Percentiles rank a stretch among this genome's conserved stretches.
Evolutionary conservation across 306 rosid genomes (phyloP).

Genomic region (Vachellia collinsii): DNA sequence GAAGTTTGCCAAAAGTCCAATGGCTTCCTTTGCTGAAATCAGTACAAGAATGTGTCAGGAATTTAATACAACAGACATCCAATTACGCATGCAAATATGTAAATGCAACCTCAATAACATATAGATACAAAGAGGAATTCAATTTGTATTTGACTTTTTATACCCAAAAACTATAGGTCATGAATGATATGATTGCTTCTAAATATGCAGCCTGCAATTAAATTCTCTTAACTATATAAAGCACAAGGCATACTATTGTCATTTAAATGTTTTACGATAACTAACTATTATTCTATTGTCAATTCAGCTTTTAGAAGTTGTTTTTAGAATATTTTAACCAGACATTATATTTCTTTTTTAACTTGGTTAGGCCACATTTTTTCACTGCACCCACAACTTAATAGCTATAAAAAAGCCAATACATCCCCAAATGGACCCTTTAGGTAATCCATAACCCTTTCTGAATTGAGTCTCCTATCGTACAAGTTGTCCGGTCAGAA

Average conservation of each 20-base stretch:
- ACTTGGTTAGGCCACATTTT: not conserved
- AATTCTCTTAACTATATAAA: not conserved
- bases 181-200: not conserved
- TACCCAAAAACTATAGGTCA: not conserved
- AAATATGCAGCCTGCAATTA: not conserved
- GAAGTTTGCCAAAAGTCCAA: constrained; percentile 78
- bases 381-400: not conserved
- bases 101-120: not conserved
- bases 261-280: too few relatives aligned
- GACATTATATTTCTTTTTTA: not conserved
- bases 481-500: not conserved
- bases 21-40: constrained; percentile 86
- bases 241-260: too few relatives aligned
- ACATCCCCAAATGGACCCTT: not conserved
- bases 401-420: not conserved
- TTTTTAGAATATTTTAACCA: not conserved
- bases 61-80: not conserved
- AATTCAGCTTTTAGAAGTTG: not conserved
- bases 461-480: not conserved
- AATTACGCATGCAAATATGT: constrained; percentile 2
- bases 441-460: not conserved
- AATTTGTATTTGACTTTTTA: not conserved
- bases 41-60: constrained; percentile 8
- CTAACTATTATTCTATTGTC: too few relatives aligned
- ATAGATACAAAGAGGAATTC: not conserved